Base-by-base conservation (phyloP, 1,284 basidiomycete species). In the Sparassis latifolia region DNA sequence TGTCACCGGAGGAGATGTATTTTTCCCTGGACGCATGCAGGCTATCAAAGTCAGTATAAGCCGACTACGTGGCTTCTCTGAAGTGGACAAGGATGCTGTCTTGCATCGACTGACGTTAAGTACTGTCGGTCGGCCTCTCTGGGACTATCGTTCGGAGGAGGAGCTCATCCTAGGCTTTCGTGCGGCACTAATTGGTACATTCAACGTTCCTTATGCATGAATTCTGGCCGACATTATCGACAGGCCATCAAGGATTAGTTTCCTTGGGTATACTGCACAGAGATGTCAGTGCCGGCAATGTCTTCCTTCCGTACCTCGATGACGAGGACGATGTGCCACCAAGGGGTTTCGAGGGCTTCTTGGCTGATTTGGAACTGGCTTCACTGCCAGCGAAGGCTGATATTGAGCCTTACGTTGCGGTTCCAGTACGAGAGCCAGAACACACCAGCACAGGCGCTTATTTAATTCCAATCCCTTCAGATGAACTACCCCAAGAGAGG, bases 1-100 rank as follows among this genome's bases (percentile, higher is more conserved):
- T 27, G 35, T 47, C 5, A n/a, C 20, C 2, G 53, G 53, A 3
- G 43, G 33, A 4, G 53, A 54, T 27, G 53, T 49, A 10, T 7
- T 43, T 20, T 32, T n/a, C 6, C 28, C 35, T n/a, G 7, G 9
- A 9, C 35, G 35, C 35, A 38, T 38, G 7, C 33, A 31, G 2
- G 31, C 7, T 10, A 37, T 35, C 10, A 31, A 33, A 4, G n/a
- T 12, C 27, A 29, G 27, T 28, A 29, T 37, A 5, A 38, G 40
- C 10, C 2, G 31, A 30, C 30, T 37, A 47, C 33, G 35, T 7
- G 9, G 35, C 7, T 7, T 7, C 7, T 9, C n/a, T 7, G 9
- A n/a, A 38, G n/a, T n/a, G 9, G n/a, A 7, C 7, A 38, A n/a
- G 35, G n/a, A 38, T n/a, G 7, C 35, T n/a, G 10, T 28, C 35